Percentiles rank a stretch among this genome's conserved stretches.
Conservation (phyloP, 2,329 filamentous ascomycete genomes). For the Furcasterigmium sp. region DNA sequence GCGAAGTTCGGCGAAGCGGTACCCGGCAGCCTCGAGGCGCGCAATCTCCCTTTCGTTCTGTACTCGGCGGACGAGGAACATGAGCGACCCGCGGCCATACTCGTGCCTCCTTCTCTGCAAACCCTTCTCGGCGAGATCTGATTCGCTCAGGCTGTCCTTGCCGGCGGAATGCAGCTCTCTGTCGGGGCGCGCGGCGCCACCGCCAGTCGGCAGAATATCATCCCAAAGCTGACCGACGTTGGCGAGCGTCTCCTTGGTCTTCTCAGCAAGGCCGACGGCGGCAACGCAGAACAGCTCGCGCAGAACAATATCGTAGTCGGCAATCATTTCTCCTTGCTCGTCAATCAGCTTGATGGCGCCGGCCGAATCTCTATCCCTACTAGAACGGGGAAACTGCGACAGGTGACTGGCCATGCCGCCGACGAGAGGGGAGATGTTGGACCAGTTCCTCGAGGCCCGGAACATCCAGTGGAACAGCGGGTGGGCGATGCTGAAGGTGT, state of each 20-base stretch:
- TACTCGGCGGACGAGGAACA: conserved; percentile 70
- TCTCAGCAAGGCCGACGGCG: conserved; percentile 66
- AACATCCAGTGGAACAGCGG: conserved; percentile 86
- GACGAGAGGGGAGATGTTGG: conserved; percentile 60
- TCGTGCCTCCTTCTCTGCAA: conserved; percentile 18
- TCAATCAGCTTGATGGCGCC: conserved; percentile 37
- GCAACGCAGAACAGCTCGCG: conserved; percentile 80
- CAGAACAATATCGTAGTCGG: conserved; percentile 71
- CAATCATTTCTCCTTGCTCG: conserved; percentile 52
- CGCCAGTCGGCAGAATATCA: conserved; percentile 65
- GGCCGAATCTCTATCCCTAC: conserved; percentile 31
- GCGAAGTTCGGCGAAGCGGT: conserved; percentile 66
- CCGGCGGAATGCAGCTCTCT: conserved; percentile 4
- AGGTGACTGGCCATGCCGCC: conserved; percentile 69
- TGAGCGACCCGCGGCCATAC: conserved; percentile 68
- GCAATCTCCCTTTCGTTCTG: conserved; percentile 52
- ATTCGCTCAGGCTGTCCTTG: conserved; percentile 8
- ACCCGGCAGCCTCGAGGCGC: conserved; percentile 65
- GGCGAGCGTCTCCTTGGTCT: conserved; percentile 57
- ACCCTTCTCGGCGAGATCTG: conserved; percentile 35
- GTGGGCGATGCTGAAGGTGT: conserved; percentile 71
- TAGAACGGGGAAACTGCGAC: conserved; percentile 36
- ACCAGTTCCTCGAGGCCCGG: conserved; percentile 74
- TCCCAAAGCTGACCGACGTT: conserved; percentile 69
- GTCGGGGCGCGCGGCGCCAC: conserved; percentile 7